A percentile compares a stretch with the other conserved stretches of the same genome.
Conservation (phyloP, 2,329 filamentous ascomycete species). For the Pseudogymnoascus sp. region DNA sequence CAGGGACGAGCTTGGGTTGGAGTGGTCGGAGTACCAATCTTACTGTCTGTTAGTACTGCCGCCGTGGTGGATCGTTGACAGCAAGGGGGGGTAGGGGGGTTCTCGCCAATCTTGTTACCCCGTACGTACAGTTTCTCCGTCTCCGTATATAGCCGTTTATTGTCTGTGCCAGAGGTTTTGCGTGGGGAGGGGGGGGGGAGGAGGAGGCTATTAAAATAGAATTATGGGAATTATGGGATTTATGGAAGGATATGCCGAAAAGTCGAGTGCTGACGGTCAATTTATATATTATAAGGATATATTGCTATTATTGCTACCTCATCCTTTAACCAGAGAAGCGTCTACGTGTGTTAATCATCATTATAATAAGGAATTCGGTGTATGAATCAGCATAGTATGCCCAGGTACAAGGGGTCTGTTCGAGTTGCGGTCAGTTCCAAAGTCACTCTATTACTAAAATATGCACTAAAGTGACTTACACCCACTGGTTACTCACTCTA, state of each 20-base stretch:
- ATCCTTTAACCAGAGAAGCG: neutral
- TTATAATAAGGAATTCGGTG: neutral
- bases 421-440: neutral
- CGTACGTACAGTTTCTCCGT: neutral
- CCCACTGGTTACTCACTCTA: neutral
- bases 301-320: neutral
- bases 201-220: neutral
- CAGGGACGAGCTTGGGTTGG: neutral
- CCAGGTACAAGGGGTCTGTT: neutral
- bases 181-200: neutral
- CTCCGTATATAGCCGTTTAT: neutral
- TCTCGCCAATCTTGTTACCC: neutral
- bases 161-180: neutral
- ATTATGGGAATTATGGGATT: neutral
- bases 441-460: neutral
- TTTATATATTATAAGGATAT: neutral
- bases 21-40: neutral
- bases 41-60: slow-evolving; percentile 45
- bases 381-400: neutral
- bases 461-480: neutral
- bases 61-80: neutral
- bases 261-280: neutral
- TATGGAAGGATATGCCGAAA: neutral
- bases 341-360: neutral
- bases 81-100: neutral